Evolutionary conservation across 768 basidiomycete species (phyloP).

Genomic region (Neoboletus brunneissimus): DNA sequence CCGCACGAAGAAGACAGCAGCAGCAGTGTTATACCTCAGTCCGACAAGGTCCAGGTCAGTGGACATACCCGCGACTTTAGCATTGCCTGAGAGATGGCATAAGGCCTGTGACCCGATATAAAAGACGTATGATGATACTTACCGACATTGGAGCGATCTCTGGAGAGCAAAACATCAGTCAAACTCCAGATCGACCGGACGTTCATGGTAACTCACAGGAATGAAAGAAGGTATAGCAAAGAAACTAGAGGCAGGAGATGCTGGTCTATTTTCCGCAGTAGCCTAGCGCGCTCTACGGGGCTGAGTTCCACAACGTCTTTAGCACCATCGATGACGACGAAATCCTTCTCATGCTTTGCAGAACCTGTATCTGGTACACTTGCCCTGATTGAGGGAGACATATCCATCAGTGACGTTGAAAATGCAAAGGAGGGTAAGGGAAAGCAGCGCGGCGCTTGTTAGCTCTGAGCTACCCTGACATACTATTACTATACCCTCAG

Average conservation of each 20-base stretch:
- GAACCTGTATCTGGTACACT: slow-evolving; percentile 10
- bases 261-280: neutral
- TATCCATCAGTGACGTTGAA: neutral
- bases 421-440: neutral
- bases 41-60: neutral
- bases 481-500: no score
- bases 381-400: slow-evolving; percentile 13
- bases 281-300: neutral
- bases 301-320: neutral
- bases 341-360: neutral
- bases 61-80: neutral
- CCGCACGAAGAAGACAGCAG: neutral
- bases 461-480: neutral
- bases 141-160: neutral
- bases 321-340: neutral
- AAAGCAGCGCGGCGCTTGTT: neutral
- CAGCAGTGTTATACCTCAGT: neutral
- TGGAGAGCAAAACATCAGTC: neutral
- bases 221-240: neutral
- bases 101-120: neutral
- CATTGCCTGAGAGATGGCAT: neutral
- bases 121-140: neutral
- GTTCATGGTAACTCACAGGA: neutral
- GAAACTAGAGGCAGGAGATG: neutral
- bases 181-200: neutral